phyloP scores from a whole-genome alignment of 768 basidiomycete species.

The Paxillus rubicundulus region DNA sequence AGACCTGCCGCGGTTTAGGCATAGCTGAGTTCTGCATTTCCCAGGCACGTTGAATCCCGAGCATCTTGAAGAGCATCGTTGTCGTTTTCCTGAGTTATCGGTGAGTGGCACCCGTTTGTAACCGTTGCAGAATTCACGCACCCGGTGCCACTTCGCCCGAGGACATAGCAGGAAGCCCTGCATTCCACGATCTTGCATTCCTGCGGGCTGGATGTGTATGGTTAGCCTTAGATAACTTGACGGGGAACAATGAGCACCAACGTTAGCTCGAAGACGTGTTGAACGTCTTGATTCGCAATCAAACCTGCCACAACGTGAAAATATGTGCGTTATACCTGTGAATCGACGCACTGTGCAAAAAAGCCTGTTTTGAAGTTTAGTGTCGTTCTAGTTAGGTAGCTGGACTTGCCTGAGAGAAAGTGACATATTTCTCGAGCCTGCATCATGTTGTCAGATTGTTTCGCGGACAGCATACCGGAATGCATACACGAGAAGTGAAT shows the following conservation, averaged over 20 bases:
- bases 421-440: slow-evolving; percentile 33
- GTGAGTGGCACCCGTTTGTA: not conserved
- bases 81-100: slow-evolving; percentile 60
- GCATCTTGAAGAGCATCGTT: slow-evolving; percentile 75
- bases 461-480: not conserved
- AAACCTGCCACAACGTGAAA: slow-evolving; percentile 14
- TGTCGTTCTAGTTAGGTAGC: slow-evolving; percentile 35
- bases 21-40: slow-evolving; percentile 31
- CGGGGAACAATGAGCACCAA: slow-evolving; percentile 2
- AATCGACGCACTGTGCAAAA: slow-evolving; percentile 17
- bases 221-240: slow-evolving; percentile 14
- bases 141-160: slow-evolving; percentile 77
- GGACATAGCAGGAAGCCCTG: slow-evolving; percentile 57
- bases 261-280: slow-evolving; percentile 29
- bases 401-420: slow-evolving; percentile 26
- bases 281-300: slow-evolving; percentile 20
- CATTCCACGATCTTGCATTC: slow-evolving; percentile 62
- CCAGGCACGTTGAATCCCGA: slow-evolving; percentile 61
- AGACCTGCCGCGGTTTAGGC: slow-evolving; percentile 61
- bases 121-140: slow-evolving; percentile 22
- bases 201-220: slow-evolving; percentile 31
- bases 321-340: not conserved
- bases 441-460: slow-evolving; percentile 42
- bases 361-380: slow-evolving; percentile 17
- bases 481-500: slow-evolving; percentile 55